Percentiles rank a stretch among this genome's conserved stretches.
phyloP scores from a whole-genome alignment of 2,329 filamentous ascomycete genomes.

The Botrytis paeoniae region DNA sequence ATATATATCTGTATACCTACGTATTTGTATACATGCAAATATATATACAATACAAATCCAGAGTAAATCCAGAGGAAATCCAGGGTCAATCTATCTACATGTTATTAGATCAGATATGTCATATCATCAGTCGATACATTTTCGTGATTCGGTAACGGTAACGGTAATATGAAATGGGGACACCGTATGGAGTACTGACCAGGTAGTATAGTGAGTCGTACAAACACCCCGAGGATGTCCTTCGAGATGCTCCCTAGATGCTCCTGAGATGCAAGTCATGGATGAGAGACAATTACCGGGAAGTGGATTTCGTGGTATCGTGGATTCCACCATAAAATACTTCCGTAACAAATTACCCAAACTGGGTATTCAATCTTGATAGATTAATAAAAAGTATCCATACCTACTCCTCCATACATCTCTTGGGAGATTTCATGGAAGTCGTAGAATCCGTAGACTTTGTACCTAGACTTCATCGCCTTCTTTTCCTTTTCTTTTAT shows the following conservation, averaged over 20 bases:
- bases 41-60: too few relatives aligned
- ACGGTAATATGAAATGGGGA: not conserved
- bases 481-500: not conserved
- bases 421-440: not conserved
- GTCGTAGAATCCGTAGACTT: not conserved
- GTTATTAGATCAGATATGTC: not conserved
- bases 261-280: constrained; percentile 11
- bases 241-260: not conserved
- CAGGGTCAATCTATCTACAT: not conserved
- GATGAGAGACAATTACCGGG: constrained; percentile 5
- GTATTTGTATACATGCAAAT: too few relatives aligned
- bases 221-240: not conserved
- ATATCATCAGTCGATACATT: not conserved
- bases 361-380: not conserved
- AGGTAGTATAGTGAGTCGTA: not conserved
- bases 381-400: constrained; percentile 1
- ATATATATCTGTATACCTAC: too few relatives aligned
- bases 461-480: not conserved
- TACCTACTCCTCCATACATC: not conserved
- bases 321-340: not conserved
- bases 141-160: not conserved
- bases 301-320: not conserved
- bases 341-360: not conserved
- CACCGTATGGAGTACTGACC: not conserved
- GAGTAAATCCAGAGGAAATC: too few relatives aligned